Evolutionary conservation across 192 early-diverging fungal species (phyloP).

Genomic region (Lobosporangium transversale): DNA sequence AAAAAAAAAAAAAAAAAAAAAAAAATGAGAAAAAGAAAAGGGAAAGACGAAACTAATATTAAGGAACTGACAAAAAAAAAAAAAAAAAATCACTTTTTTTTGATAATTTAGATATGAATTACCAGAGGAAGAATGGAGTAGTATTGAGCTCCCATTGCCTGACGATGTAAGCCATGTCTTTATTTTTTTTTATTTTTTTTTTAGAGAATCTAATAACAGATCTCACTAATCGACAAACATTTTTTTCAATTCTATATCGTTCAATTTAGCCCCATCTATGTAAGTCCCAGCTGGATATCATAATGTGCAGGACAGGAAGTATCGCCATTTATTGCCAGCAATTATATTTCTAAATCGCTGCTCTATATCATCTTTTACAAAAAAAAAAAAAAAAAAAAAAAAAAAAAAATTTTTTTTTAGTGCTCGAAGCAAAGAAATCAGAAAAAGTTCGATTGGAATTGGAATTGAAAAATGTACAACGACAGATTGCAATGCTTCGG

Average conservation of each 20-base stretch:
- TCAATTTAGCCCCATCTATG: constrained; percentile 22
- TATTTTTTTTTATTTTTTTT: background rate
- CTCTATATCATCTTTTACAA: constrained; percentile 12
- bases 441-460: constrained; percentile 67
- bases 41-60: no score
- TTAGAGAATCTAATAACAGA: no score
- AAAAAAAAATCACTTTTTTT: background rate
- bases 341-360: background rate
- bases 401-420: no score
- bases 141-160: constrained; percentile 74
- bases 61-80: background rate
- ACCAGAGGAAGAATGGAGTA: constrained; percentile 70
- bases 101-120: constrained; percentile 70
- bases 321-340: background rate
- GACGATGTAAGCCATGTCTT: constrained; percentile 66
- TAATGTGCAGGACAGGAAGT: background rate
- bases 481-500: constrained; percentile 61
- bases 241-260: background rate
- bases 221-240: background rate
- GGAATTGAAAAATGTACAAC: constrained; percentile 69
- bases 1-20: background rate
- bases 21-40: background rate
- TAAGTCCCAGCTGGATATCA: no score
- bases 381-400: no score
- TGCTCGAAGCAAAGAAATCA: constrained; percentile 70